Base-by-base conservation (phyloP, 2,329 filamentous ascomycete species). In the Tolypocladium pustulatum region DNA sequence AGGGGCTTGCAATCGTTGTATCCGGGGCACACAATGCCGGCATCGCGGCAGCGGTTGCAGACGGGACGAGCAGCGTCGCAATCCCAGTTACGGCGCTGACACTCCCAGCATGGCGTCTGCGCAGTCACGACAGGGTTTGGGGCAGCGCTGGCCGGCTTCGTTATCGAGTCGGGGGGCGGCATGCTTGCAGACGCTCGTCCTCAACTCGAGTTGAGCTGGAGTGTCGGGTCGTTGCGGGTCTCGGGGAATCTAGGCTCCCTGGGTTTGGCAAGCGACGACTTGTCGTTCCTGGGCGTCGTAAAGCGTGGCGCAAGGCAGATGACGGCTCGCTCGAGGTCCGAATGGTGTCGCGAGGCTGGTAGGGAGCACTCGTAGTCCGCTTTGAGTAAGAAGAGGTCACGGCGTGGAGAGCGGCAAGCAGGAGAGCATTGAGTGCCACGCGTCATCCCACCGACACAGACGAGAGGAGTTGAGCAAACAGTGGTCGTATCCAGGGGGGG, bases 31-130 rank as follows among this genome's bases (percentile, higher is more conserved):
- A 69, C 65, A 10, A 72, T 69, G 8, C 69, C 69, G 5, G 64
- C 62, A 1, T 54, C 59, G 27, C 66, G 64, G 57, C 75, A 77
- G 58, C 71, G 71, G 38, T 68, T 71, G 63, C 75, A 76, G 37
- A 65, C 62, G 3, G 74, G 73, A 9, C 60, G 66, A 20, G 62
- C 63, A 20, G 68, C 69, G 60, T 76, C 74, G 61, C 74, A 76
- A n/a, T 74, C 73, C 9, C 75, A 62, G 9, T 68, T 63, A 2
- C 73, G 72, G n/a, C 74, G 70, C 27, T 66, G 71, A 59, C 74
- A 77, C 60, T 76, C 74, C 75, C 73, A 77, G 61, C 74, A 77
- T 57, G 74, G 71, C 54, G 40, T n/a, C 30, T 34, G 49, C 30
- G 30, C 49, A 5, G 49, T n/a, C 8, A 12, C 27, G 27, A 10